Evolutionary conservation across 495 filamentous ascomycete species (phyloP).

Genomic region (Hyaloscypha bicolor): DNA sequence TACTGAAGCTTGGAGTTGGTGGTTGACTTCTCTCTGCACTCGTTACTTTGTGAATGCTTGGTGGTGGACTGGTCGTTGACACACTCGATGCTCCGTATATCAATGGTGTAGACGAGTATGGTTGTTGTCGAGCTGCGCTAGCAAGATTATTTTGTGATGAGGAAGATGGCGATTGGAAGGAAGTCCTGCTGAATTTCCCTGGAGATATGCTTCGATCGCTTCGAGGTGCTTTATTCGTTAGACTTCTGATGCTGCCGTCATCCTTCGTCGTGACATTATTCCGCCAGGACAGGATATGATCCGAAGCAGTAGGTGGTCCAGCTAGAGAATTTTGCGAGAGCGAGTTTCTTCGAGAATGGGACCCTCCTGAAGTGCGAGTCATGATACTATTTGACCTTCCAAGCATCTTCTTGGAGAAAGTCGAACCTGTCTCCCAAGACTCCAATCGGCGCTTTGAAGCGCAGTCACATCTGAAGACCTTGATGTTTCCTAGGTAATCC

Average conservation of each 20-base stretch:
- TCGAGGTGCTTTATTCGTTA: conserved; percentile 36
- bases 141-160: conserved; percentile 41
- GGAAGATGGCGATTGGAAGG: conserved; percentile 35
- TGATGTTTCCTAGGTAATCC: conserved; percentile 85
- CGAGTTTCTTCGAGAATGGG: conserved; percentile 53
- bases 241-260: conserved; percentile 24
- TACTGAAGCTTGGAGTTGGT: conserved; percentile 34
- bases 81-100: conserved; percentile 22
- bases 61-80: conserved; percentile 28
- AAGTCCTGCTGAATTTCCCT: conserved; percentile 37
- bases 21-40: conserved; percentile 20
- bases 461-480: conserved; percentile 80
- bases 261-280: conserved; percentile 36
- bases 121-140: conserved; percentile 43
- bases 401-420: conserved; percentile 71
- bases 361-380: conserved; percentile 55
- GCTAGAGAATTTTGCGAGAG: conserved; percentile 39
- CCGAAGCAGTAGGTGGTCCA: conserved; percentile 42
- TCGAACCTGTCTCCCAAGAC: conserved; percentile 70
- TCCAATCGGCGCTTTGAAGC: conserved; percentile 66
- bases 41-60: conserved; percentile 21
- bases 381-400: conserved; percentile 66
- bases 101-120: conserved; percentile 37
- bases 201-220: conserved; percentile 54
- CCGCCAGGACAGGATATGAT: conserved; percentile 92